Percentiles rank a stretch among this genome's conserved stretches.
Evolutionary conservation across 306 rosid genomes (phyloP).

Genomic region (Begonia loranthoides): DNA sequence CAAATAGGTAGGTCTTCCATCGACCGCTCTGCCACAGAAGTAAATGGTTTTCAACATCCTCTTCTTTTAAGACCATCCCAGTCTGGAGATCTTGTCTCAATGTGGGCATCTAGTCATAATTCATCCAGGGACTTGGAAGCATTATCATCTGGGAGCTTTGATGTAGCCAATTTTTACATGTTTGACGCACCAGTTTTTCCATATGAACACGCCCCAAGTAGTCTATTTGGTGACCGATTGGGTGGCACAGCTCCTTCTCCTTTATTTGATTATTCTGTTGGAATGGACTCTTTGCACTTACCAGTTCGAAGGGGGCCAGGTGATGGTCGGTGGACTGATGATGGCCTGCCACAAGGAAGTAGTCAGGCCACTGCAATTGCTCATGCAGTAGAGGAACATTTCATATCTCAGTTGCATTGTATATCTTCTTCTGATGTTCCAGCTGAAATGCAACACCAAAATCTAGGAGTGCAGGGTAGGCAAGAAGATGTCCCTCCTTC

Average conservation of each 20-base stretch:
- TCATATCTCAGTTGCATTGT: slow-evolving; percentile 45
- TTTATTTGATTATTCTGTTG: slow-evolving; percentile 86
- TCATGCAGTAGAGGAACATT: slow-evolving; percentile 81
- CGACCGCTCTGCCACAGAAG: slow-evolving; percentile 73
- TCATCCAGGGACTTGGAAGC: slow-evolving; percentile 61
- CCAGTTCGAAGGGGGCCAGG: slow-evolving; percentile 75
- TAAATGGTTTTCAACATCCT: slow-evolving; percentile 95
- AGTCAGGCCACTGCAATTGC: slow-evolving; percentile 80
- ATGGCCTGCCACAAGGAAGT: slow-evolving; percentile 91
- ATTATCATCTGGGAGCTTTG: slow-evolving; percentile 66
- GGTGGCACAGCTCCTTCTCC: slow-evolving; percentile 90
- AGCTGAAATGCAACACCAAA: slow-evolving; percentile 41
- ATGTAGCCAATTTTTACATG: slow-evolving; percentile 85
- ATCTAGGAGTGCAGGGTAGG: slow-evolving; percentile 48
- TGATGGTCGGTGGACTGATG: slow-evolving; percentile 98
- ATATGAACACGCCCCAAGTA: slow-evolving; percentile 53
- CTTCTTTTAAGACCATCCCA: slow-evolving; percentile 74
- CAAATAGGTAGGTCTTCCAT: slow-evolving; percentile 83
- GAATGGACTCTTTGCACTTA: slow-evolving; percentile 79
- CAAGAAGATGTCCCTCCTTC: slow-evolving; percentile 48
- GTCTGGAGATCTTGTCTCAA: slow-evolving; percentile 63
- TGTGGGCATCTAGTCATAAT: slow-evolving; percentile 66
- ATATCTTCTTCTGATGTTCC: slow-evolving; percentile 39
- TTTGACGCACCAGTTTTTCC: slow-evolving; percentile 93
- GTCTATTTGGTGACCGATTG: slow-evolving; percentile 72